Conservation (phyloP, 1,284 basidiomycete species). For the Sanghuangporus sanghuang region DNA sequence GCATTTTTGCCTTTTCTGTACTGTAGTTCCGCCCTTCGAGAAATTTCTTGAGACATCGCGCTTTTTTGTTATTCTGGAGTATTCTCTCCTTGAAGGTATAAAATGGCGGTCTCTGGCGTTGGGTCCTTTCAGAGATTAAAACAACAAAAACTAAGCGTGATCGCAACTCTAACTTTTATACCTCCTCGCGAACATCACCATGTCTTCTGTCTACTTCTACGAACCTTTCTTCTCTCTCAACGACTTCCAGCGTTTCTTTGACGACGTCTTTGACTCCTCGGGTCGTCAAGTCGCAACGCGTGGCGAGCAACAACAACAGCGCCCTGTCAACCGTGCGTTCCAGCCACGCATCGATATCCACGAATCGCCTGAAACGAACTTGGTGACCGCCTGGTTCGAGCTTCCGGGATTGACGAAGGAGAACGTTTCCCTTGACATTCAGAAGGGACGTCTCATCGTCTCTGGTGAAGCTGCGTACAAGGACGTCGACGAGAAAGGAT, state of each 20-base stretch:
- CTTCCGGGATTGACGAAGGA: slow-evolving; percentile 43
- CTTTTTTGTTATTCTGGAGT: neutral
- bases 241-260: slow-evolving; percentile 45
- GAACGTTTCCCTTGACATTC: slow-evolving; percentile 37
- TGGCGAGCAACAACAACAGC: neutral
- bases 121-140: neutral
- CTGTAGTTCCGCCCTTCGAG: neutral
- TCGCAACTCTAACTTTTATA: neutral
- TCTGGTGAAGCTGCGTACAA: slow-evolving; percentile 36
- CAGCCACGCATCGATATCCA: slow-evolving; percentile 40
- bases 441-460: slow-evolving; percentile 38
- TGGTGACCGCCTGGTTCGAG: slow-evolving; percentile 31
- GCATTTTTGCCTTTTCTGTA: neutral
- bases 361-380: slow-evolving; percentile 24
- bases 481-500: slow-evolving; percentile 38
- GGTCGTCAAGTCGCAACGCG: slow-evolving; percentile 7
- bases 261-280: slow-evolving; percentile 34
- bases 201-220: slow-evolving; percentile 36
- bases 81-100: neutral
- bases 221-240: slow-evolving; percentile 39
- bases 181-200: neutral
- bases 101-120: neutral
- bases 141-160: neutral
- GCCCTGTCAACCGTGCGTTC: neutral
- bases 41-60: neutral